Conservation (phyloP, 176 grass and related monocot genomes). For the Juncus effusus region DNA sequence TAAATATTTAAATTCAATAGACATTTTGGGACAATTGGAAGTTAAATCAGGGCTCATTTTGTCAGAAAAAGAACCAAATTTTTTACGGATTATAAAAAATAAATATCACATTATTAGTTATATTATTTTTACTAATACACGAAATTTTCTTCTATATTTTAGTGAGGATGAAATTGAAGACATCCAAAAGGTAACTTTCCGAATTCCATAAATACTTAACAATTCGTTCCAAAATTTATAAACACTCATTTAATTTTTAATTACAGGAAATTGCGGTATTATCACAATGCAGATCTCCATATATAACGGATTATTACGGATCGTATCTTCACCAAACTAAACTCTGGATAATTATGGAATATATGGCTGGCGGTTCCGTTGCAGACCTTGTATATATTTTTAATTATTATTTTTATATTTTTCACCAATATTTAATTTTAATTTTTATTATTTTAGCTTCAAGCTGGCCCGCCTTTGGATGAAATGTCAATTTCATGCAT, state of each 20-base stretch:
- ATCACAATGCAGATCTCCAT: slow-evolving; percentile 93
- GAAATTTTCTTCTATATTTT: slow-evolving; percentile 3
- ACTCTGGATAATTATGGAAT: slow-evolving; percentile 98
- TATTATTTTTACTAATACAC: no score
- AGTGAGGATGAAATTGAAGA: slow-evolving; percentile 99
- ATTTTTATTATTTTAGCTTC: slow-evolving; percentile 50
- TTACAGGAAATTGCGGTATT: slow-evolving; percentile 97
- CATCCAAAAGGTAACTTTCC: slow-evolving; percentile 84
- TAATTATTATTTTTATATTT: slow-evolving; percentile 12
- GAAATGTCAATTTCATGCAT: slow-evolving; percentile 97
- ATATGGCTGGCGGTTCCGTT: slow-evolving; percentile 99
- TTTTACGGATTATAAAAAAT: no score
- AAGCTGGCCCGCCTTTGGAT: slow-evolving; percentile 83
- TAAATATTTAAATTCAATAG: no score
- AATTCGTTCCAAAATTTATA: no score
- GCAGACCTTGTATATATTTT: slow-evolving; percentile 84
- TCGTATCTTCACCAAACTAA: slow-evolving; percentile 99
- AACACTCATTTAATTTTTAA: slow-evolving; percentile 29
- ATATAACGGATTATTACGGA: slow-evolving; percentile 99
- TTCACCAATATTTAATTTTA: not conserved
- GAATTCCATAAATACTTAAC: slow-evolving; percentile 1
- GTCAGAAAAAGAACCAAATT: no score
- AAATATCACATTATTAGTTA: not conserved
- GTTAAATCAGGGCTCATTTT: no score
- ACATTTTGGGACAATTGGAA: no score